phyloP scores from a whole-genome alignment of 108 stramenopile species.

The Cyclotella atomus region DNA sequence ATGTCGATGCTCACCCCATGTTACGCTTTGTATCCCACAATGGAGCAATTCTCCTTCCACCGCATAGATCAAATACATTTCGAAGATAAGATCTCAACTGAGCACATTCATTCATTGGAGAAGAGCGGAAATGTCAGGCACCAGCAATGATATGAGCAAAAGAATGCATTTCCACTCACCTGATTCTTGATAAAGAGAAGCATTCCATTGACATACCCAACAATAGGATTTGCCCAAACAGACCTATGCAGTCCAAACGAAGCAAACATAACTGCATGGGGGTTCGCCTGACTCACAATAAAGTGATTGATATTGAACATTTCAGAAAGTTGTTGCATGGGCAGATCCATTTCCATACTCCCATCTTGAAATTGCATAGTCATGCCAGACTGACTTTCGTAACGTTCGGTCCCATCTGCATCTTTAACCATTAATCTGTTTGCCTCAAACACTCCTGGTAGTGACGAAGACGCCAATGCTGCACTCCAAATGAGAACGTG shows the following conservation, averaged over 20 bases:
- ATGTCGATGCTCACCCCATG: slow-evolving; percentile 58
- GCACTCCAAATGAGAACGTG: slow-evolving; percentile 98
- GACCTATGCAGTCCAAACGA: slow-evolving; percentile 69
- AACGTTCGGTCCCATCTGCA: slow-evolving; percentile 90
- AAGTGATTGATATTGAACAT: slow-evolving; percentile 99
- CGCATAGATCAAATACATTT: slow-evolving; percentile 84
- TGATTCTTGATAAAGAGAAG: slow-evolving; percentile 89
- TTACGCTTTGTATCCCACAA: slow-evolving; percentile 80
- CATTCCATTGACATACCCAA: slow-evolving; percentile 79
- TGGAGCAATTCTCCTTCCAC: slow-evolving; percentile 80
- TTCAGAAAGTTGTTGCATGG: slow-evolving; percentile 97
- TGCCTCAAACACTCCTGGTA: slow-evolving; percentile 98
- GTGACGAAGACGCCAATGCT: slow-evolving; percentile 94
- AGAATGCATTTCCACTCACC: slow-evolving; percentile 16
- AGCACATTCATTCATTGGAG: too few relatives aligned
- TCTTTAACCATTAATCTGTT: slow-evolving; percentile 95
- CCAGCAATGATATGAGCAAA: not conserved
- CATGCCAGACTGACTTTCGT: slow-evolving; percentile 76
- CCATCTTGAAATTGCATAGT: slow-evolving; percentile 40
- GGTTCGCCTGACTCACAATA: slow-evolving; percentile 96
- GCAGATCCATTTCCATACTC: slow-evolving; percentile 95
- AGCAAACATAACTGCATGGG: slow-evolving; percentile 92
- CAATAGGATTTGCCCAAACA: slow-evolving; percentile 82
- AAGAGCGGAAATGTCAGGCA: too few relatives aligned
- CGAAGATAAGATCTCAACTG: slow-evolving; percentile 76